Evolutionary conservation across 2,329 filamentous ascomycete species (phyloP), one percentile per base, ranked within the genome.

Genomic region (Exophiala sideris): DNA sequence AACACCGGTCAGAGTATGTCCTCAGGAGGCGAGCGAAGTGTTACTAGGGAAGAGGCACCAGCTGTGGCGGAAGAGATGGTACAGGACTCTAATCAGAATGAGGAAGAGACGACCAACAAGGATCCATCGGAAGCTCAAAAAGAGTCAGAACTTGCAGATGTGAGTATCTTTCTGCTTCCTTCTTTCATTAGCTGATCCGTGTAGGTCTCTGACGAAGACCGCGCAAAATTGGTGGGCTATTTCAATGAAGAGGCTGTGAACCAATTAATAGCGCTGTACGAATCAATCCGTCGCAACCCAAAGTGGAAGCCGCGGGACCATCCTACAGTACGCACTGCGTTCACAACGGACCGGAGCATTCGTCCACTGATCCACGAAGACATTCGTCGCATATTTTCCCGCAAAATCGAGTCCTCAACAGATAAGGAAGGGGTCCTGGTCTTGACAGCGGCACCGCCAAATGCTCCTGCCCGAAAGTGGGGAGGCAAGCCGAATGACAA

Each of bases 311-410:
- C 82, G 0, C 71, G 75, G 47, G 78, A 80, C 20, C 79, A 85
- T 58, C 77, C 78, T 5, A 72, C 73, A 4, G 73, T 73, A 9
- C 79, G 80, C 1, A 70, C 75, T 6, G 71, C 76, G 3, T 80
- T 88, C 36, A 70, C 73, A 3, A 52, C 63, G 5, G 83, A 87
- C 62, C 84, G 85, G 60, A 78, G 80, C 14, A 67, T 77, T 51
- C 82, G 86, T 6, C 84, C 83, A 35, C 74, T 80, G 58, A 79
- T 87, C 6, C 86, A 89, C 66, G 74, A 82, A 60, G 74, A 77
- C 7, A 76, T 96, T 42, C 88, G 91, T 21, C 85, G 86, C 38
- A 86, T 95, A 57, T 96, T 96, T 70, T 76, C 77, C n/a, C 86
- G 85, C 2, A 81, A 83, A 52, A 78, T 96, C 47, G 89, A 95